phyloP scores from a whole-genome alignment of 768 basidiomycete genomes.

The Boletus insuetus region DNA sequence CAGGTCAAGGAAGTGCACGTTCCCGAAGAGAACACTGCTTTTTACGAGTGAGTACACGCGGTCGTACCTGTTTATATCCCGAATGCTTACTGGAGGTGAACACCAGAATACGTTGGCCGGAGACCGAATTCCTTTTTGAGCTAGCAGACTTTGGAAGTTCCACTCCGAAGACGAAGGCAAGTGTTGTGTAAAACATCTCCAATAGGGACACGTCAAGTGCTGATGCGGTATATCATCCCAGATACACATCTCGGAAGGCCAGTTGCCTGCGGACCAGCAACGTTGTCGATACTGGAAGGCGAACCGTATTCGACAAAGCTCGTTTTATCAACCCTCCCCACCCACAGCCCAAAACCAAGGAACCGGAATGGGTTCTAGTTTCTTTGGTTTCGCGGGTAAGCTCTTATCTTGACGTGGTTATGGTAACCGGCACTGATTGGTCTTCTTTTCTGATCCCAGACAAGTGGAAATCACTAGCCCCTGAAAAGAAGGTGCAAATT shows the following conservation, averaged over 20 bases:
- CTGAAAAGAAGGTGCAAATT: constrained; percentile 21
- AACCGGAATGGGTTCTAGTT: constrained; percentile 11
- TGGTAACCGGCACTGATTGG: background rate
- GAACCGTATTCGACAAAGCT: constrained; percentile 26
- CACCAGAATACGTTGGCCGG: constrained; percentile 30
- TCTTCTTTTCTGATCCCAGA: constrained; percentile 7
- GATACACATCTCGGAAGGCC: constrained; percentile 27
- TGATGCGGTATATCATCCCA: constrained; percentile 1
- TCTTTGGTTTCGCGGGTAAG: constrained; percentile 25
- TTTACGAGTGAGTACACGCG: constrained; percentile 23
- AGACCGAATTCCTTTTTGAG: constrained; percentile 27
- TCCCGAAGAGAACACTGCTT: constrained; percentile 25
- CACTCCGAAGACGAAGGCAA: constrained; percentile 30
- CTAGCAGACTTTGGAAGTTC: constrained; percentile 25
- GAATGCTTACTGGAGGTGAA: background rate
- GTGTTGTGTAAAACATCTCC: background rate
- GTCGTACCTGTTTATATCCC: background rate
- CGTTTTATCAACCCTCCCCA: constrained; percentile 28
- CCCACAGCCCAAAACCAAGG: constrained; percentile 8
- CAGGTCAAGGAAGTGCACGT: constrained; percentile 25
- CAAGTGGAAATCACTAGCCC: constrained; percentile 22
- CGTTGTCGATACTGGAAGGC: constrained; percentile 32
- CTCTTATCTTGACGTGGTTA: background rate
- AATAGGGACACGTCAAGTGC: background rate
- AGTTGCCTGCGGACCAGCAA: constrained; percentile 20